Base-by-base conservation (phyloP, 2,329 filamentous ascomycete species). In the Pochonia chlamydosporia region DNA sequence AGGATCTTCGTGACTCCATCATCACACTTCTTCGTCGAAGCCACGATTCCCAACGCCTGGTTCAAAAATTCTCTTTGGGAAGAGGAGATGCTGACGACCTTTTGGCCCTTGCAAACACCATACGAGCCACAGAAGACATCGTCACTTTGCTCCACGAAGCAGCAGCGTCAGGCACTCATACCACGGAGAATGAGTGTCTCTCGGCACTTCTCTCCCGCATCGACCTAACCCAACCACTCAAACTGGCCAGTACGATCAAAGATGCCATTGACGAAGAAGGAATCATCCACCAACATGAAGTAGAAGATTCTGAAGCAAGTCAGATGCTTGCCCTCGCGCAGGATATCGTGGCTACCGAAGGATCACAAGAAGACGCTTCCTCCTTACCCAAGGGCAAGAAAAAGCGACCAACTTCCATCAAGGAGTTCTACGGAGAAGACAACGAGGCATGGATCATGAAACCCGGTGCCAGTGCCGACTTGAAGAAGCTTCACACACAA, bases 31-130 rank as follows among this genome's bases (percentile, higher is more conserved):
- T 99, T 2, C 80, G 82, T 52, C 78, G 81, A 21, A 92, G 84
- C 44, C 84, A 89, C 56, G 93, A 99, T 67, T 89, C 89, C 2
- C 85, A 95, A 59, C 86, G 93, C 1, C 74, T 99, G 3, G 83
- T 96, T 2, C 93, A 97, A 60, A 96, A 93, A 62, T 97, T 99
- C 63, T 87, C 92, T 1, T 78, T 97, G 8, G 91, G 92, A 10
- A 81, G 89, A 52, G 93, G 92, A n/a, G 87, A 95, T 59, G 79
- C 92, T 1, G 92, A 97, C 61, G 93, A 97, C 64, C 76, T 99
- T 31, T 73, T 97, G 37, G 86, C 82, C 43, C 73, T 99, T 13
- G 88, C 89, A 1, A 85, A 79, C 55, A 96, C 93, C 1, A 87
- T 97, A 50, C 68, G 79, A 44, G 83, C 87, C 5, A 90, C 88